Percentiles rank a stretch among this genome's conserved stretches.
Evolutionary conservation across 768 basidiomycete genomes (phyloP).

Genomic region (Panellus pusillus): DNA sequence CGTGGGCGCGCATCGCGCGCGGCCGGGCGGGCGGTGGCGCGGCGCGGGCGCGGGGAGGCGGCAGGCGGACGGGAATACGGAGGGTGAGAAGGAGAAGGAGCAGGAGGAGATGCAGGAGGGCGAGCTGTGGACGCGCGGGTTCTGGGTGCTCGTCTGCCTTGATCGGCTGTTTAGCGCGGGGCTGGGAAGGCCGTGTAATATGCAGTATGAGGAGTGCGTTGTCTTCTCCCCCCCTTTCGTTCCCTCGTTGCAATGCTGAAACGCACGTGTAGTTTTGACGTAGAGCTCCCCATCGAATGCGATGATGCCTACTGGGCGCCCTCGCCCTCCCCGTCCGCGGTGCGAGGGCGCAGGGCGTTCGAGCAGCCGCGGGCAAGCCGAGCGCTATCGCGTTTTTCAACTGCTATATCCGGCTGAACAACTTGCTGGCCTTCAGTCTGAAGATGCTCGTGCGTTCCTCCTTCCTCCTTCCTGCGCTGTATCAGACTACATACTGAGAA

Average conservation of each 20-base stretch:
- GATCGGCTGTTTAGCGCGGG: slow-evolving; percentile 29
- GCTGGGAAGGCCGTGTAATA: slow-evolving; percentile 54
- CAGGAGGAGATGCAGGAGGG: slow-evolving; percentile 40
- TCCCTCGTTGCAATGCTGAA: not conserved
- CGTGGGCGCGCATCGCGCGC: slow-evolving; percentile 23
- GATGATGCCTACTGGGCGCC: slow-evolving; percentile 56
- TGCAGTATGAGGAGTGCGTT: slow-evolving; percentile 59
- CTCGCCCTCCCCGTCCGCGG: slow-evolving; percentile 28
- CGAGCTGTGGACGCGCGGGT: slow-evolving; percentile 59
- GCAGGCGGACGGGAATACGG: too few relatives aligned
- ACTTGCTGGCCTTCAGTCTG: slow-evolving; percentile 42
- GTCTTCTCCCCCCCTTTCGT: not conserved
- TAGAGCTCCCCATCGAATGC: slow-evolving; percentile 50
- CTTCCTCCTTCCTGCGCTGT: not conserved
- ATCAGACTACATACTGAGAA: not conserved
- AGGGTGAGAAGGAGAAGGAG: too few relatives aligned
- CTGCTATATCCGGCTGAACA: slow-evolving; percentile 43
- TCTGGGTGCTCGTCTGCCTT: slow-evolving; percentile 31
- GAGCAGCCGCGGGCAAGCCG: slow-evolving; percentile 47
- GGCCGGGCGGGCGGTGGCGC: slow-evolving; percentile 23
- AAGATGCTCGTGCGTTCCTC: slow-evolving; percentile 24
- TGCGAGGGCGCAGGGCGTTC: slow-evolving; percentile 33
- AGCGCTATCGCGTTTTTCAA: slow-evolving; percentile 43
- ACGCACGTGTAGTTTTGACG: slow-evolving; percentile 37
- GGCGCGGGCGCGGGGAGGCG: too few relatives aligned